Base-by-base conservation (phyloP, 2,329 filamentous ascomycete genomes). In the Aspergillus amoenus region DNA sequence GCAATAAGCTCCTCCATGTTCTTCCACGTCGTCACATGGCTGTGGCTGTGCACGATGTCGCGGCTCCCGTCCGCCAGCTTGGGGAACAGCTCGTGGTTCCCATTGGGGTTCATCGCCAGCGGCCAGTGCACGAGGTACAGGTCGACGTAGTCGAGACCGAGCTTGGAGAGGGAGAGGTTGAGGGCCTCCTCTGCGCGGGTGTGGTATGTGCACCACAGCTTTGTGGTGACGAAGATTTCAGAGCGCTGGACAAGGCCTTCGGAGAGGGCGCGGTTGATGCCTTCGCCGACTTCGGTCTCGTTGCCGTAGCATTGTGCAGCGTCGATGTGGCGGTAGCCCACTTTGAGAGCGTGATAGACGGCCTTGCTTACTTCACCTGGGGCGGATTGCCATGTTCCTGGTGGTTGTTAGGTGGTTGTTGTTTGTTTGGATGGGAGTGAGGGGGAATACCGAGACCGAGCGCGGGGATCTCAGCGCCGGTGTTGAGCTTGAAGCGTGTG, bases 41-140 rank as follows among this genome's bases (percentile, higher is more conserved):
- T 86, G 80, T 88, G 87, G 63, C 79, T 80, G 66, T 76, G 81
- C 69, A 88, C 81, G 54, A 94, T 84, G 72, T 95, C 90, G 61
- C 90, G 86, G 45, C 81, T 82, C 62, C 90, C 90, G 70, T 93
- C 88, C 13, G 84, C 78, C 51, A 84, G 84, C 73, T 87, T 91
- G 64, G 90, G 91, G 76, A 93, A 91, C 60, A 74, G 59, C 50
- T 66, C 68, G 62, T 76, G 73, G 61, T 70, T 75, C 24, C 74
- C 56, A 21, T 42, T 17, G 6, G 88, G 88, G 77, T 93, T 93
- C 85, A 93, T 87, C 49, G 71, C 85, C 45, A 91, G 78, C 5
- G 90, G 88, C 90, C 90, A 94, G 78, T 96, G 91, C 79, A 95
- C 84, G 39, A 95, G 81, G 71, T 85, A 91, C 56, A 95, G 79